Conservation (phyloP, 148 eudicot genomes). For the Silene latifolia region DNA sequence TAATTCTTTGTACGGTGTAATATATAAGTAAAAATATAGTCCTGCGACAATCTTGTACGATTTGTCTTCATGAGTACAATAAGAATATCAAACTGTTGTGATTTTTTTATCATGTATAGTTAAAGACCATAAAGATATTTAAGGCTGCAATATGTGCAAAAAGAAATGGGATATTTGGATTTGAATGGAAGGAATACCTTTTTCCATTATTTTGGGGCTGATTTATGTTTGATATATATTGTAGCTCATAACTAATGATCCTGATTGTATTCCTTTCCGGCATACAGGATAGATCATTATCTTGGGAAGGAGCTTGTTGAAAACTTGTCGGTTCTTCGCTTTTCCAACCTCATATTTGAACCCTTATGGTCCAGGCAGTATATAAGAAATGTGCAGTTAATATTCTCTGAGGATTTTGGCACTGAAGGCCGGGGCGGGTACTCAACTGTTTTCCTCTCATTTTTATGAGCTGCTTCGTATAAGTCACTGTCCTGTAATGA, state of each 20-base stretch:
- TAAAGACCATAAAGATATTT: too few relatives aligned
- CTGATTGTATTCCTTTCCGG: conserved; percentile 12
- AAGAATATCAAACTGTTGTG: too few relatives aligned
- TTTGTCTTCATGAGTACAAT: too few relatives aligned
- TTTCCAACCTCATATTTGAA: conserved; percentile 93
- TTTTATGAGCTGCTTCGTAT: background rate
- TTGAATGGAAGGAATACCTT: background rate
- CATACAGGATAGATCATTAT: conserved; percentile 92
- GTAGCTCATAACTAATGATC: background rate
- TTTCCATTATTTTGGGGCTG: background rate
- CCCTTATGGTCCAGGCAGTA: conserved; percentile 98
- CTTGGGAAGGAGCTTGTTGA: conserved; percentile 97
- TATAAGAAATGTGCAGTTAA: conserved; percentile 86
- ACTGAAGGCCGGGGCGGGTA: conserved; percentile 99
- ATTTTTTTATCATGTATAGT: too few relatives aligned
- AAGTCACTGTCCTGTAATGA: background rate
- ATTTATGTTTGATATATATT: background rate
- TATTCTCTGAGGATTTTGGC: conserved; percentile 97
- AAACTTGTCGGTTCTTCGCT: conserved; percentile 92
- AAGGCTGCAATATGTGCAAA: too few relatives aligned
- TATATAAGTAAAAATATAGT: too few relatives aligned
- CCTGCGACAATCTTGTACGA: too few relatives aligned
- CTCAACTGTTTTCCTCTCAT: conserved; percentile 6
- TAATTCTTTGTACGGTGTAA: too few relatives aligned
- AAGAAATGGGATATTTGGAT: too few relatives aligned